These are phyloP conservation scores for Termitomyces sp. DNA, from an alignment of 768 basidiomycete species.

Conservation along the genomic window DNA sequence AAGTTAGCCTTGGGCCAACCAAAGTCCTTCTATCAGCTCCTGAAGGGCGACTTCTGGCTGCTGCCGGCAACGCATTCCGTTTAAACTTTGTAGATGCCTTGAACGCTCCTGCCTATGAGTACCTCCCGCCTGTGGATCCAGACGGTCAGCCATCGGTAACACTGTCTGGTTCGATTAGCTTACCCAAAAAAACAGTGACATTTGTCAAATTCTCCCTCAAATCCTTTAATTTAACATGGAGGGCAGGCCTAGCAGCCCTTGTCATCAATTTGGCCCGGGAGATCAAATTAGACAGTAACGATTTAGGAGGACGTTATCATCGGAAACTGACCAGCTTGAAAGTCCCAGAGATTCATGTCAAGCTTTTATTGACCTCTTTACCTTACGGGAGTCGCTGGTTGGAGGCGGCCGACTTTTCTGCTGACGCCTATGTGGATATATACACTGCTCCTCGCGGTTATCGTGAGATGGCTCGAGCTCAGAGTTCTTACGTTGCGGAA, in stretches of 20 bases:
- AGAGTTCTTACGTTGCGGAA: conserved; percentile 62
- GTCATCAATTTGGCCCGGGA: conserved; percentile 58
- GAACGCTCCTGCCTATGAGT: conserved; percentile 79
- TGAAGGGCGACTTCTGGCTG: conserved; percentile 49
- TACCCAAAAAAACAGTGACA: conserved; percentile 55
- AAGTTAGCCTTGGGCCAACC: conserved; percentile 68
- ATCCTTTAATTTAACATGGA: conserved; percentile 55
- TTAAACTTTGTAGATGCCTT: conserved; percentile 71
- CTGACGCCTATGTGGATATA: conserved; percentile 64
- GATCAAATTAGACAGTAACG: conserved; percentile 67
- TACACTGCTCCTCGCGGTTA: conserved; percentile 66
- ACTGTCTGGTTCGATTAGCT: background rate
- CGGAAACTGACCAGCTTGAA: conserved; percentile 61
- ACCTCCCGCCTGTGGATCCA: conserved; percentile 60
- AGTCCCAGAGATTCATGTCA: conserved; percentile 49
- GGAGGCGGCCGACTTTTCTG: conserved; percentile 53
- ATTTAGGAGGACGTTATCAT: conserved; percentile 68
- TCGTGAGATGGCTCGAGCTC: conserved; percentile 46
- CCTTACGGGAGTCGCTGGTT: conserved; percentile 55
- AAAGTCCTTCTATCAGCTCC: conserved; percentile 55
- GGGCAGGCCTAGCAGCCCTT: conserved; percentile 50
- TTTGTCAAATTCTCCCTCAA: conserved; percentile 71
- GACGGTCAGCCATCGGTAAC: conserved; percentile 58
- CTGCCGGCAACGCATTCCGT: conserved; percentile 57
- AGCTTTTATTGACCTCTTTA: conserved; percentile 46